These are phyloP conservation scores for Teunomyces barrocoloradensis DNA, from an alignment of 805 yeast genomes.

Conservation along the genomic window DNA sequence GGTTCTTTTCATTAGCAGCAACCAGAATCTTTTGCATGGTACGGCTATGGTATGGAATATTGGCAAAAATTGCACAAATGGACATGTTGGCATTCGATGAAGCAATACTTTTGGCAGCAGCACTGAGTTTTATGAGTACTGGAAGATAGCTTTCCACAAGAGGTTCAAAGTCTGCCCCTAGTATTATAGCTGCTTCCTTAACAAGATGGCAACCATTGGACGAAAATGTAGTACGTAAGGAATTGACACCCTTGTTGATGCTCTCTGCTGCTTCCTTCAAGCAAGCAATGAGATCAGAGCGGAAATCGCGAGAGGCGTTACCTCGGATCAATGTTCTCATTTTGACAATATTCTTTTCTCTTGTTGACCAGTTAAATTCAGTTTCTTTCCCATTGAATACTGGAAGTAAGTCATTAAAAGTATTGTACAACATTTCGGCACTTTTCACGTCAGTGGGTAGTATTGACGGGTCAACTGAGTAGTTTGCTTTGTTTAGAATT, in stretches of 20 bases:
- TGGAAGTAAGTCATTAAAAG: slow-evolving; percentile 18
- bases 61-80: slow-evolving; percentile 52
- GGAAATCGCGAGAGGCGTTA: slow-evolving; percentile 39
- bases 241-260: slow-evolving; percentile 60
- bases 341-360: slow-evolving; percentile 62
- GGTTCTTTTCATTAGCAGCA: slow-evolving; percentile 66
- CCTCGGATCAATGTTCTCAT: slow-evolving; percentile 64
- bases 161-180: slow-evolving; percentile 43
- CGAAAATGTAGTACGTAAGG: slow-evolving; percentile 83
- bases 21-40: slow-evolving; percentile 47
- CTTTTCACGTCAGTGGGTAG: slow-evolving; percentile 27
- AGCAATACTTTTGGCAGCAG: slow-evolving; percentile 63
- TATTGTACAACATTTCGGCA: slow-evolving; percentile 17
- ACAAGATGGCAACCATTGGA: slow-evolving; percentile 71
- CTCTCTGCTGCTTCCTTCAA: slow-evolving; percentile 45
- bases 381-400: slow-evolving; percentile 74
- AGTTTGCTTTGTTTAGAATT: slow-evolving; percentile 24
- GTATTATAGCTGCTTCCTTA: slow-evolving; percentile 56
- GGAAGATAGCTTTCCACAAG: slow-evolving; percentile 50
- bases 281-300: slow-evolving; percentile 35
- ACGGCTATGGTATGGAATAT: slow-evolving; percentile 53
- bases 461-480: slow-evolving; percentile 39
- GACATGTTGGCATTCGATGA: slow-evolving; percentile 56
- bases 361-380: slow-evolving; percentile 76
- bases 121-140: slow-evolving; percentile 50